A percentile compares a stretch with the other conserved stretches of the same genome.
Conservation (phyloP, 73 alveolate species). For the Uronychia setigera region DNA sequence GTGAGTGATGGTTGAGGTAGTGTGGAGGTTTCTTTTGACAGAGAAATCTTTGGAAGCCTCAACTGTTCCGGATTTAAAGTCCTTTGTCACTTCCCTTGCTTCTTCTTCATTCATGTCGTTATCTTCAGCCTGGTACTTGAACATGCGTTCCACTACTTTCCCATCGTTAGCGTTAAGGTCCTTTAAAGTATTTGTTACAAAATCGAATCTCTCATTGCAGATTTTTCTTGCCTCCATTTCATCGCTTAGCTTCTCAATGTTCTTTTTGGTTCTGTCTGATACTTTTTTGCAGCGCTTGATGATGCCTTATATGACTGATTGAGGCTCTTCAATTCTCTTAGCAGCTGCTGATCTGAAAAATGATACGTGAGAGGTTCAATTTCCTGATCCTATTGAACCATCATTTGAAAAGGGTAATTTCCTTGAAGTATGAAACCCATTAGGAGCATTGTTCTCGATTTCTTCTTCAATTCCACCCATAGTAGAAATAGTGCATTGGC, state of each 20-base stretch:
- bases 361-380: background rate
- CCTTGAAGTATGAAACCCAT: too few relatives aligned
- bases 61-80: background rate
- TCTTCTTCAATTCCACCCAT: background rate
- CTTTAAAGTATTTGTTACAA: background rate
- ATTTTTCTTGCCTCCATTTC: background rate
- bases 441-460: background rate
- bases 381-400: background rate
- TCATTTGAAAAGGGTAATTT: background rate
- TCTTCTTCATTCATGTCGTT: background rate
- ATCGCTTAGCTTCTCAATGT: background rate
- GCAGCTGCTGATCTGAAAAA: background rate
- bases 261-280: background rate
- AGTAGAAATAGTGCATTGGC: background rate
- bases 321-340: background rate
- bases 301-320: background rate
- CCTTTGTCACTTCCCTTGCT: background rate
- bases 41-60: background rate
- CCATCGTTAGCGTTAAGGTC: background rate
- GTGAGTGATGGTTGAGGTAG: slow-evolving; percentile 4
- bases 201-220: background rate
- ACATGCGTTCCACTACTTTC: background rate
- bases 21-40: too few relatives aligned
- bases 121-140: background rate
- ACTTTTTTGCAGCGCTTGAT: background rate